Conservation (phyloP, 768 basidiomycete species). For the Porphyrellus cyaneotinctus region DNA sequence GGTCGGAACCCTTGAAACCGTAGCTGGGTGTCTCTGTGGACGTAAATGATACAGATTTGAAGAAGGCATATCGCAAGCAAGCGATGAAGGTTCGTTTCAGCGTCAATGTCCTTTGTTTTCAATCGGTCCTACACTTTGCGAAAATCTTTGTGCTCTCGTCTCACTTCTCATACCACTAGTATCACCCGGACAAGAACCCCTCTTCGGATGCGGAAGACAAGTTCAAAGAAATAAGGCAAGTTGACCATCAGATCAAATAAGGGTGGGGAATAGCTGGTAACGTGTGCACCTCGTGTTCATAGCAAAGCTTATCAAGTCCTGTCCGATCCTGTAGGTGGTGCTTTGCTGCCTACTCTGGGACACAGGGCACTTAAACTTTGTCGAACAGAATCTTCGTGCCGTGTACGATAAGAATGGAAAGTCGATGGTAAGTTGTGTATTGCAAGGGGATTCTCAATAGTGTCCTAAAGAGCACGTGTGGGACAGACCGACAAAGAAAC, state of each 20-base stretch:
- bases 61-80: constrained; percentile 93
- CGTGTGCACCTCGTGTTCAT: constrained; percentile 17
- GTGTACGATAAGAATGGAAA: constrained; percentile 97
- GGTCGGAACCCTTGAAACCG: background rate
- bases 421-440: constrained; percentile 56
- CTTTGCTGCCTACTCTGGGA: constrained; percentile 13
- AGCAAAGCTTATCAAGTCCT: constrained; percentile 96
- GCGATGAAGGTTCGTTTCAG: constrained; percentile 75
- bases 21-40: constrained; percentile 72
- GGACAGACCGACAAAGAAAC: constrained; percentile 71
- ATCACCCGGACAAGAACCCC: constrained; percentile 93
- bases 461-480: background rate
- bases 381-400: constrained; percentile 66
- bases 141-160: background rate
- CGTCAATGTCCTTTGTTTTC: background rate
- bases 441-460: constrained; percentile 4
- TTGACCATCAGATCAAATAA: constrained; percentile 13
- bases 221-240: constrained; percentile 93
- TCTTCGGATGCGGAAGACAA: constrained; percentile 91
- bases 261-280: constrained; percentile 12
- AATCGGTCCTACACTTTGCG: background rate
- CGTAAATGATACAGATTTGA: constrained; percentile 75
- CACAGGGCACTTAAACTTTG: constrained; percentile 5
- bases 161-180: constrained; percentile 43
- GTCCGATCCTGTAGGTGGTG: constrained; percentile 64